Evolutionary conservation across 331 rosid species (phyloP).

Genomic region (Cydonia oblonga): DNA sequence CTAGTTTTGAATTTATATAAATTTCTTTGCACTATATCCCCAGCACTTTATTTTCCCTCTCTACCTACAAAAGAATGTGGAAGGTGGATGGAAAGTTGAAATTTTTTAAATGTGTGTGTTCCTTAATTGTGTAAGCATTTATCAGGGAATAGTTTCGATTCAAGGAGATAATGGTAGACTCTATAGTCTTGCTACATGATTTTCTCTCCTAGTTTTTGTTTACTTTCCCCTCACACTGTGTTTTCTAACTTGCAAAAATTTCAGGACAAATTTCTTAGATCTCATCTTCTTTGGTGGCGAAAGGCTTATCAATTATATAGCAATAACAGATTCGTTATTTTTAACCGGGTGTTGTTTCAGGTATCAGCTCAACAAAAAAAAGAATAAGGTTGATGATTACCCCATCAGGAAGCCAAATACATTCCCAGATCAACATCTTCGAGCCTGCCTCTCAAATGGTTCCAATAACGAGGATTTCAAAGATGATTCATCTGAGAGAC

Average conservation of each 20-base stretch:
- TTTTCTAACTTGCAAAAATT: neutral
- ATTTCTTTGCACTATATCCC: neutral
- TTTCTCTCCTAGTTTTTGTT: neutral
- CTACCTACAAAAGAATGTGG: neutral
- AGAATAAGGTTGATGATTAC: constrained; percentile 47
- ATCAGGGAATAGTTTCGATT: neutral
- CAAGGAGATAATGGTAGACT: neutral
- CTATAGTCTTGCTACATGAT: neutral
- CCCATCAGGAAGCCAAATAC: constrained; percentile 36
- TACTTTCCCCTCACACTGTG: neutral
- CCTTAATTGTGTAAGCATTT: neutral
- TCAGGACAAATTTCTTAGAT: neutral
- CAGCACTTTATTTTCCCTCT: neutral
- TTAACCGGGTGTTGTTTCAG: constrained; percentile 28
- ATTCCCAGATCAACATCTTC: constrained; percentile 26
- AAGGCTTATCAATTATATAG: neutral
- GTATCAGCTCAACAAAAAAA: constrained; percentile 65
- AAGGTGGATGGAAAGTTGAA: neutral
- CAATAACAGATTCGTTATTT: neutral
- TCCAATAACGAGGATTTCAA: constrained; percentile 38
- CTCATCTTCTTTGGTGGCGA: neutral
- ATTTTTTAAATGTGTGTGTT: neutral
- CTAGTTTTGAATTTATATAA: neutral
- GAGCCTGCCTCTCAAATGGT: constrained; percentile 26
- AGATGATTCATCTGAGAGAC: constrained; percentile 39